phyloP scores from a whole-genome alignment of 345 rosid genomes.

The Eucalyptus tenuipes region DNA sequence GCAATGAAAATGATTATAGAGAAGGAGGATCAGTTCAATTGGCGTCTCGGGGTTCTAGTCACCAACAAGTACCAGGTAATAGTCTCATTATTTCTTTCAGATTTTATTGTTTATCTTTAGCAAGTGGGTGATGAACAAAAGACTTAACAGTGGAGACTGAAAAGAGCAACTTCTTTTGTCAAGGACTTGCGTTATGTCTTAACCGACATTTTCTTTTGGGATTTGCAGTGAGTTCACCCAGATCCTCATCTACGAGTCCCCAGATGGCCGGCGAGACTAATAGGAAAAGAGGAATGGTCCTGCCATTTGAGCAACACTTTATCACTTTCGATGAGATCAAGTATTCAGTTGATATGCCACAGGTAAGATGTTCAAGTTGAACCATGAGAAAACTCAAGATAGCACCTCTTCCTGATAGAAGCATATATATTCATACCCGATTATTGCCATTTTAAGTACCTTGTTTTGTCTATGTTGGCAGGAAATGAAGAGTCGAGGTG shows the following conservation, averaged over 20 bases:
- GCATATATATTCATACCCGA: not conserved
- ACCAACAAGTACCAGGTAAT: conserved; percentile 1
- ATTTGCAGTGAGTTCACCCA: not conserved
- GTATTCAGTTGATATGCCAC: conserved; percentile 54
- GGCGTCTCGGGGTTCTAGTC: conserved; percentile 1
- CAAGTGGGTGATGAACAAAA: not conserved
- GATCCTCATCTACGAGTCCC: not conserved
- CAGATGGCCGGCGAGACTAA: not conserved
- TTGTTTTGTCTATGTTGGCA: not conserved
- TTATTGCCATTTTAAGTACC: not conserved
- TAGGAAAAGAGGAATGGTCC: conserved; percentile 50
- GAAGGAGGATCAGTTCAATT: conserved; percentile 16
- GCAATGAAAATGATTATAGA: not conserved
- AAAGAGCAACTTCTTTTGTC: not conserved
- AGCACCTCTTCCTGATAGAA: not conserved
- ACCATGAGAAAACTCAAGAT: not conserved
- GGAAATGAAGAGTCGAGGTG: conserved; percentile 43
- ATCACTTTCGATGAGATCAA: conserved; percentile 32
- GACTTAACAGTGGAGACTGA: not conserved
- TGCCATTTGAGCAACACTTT: conserved; percentile 41
- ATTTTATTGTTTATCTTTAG: not conserved
- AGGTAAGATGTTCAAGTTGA: conserved; percentile 8
- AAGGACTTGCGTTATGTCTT: not conserved
- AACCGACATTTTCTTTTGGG: not conserved
- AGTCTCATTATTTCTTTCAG: not conserved